Base-by-base conservation (phyloP, 2,329 filamentous ascomycete species). In the Nannizziopsis arthrosporioides region DNA sequence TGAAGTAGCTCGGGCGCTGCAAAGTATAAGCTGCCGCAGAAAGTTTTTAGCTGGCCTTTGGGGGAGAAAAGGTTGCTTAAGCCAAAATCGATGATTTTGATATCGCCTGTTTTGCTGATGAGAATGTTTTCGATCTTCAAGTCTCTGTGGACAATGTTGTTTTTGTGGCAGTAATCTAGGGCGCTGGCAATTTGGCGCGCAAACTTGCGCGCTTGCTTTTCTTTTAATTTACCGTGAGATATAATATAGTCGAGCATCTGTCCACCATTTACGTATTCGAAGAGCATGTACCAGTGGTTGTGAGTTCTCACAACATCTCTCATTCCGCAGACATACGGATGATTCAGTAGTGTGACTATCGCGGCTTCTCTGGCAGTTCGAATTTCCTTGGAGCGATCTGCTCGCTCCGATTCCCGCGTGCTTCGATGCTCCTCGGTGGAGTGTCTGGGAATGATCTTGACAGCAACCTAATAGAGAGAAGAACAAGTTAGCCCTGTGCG, bases 191-290 rank as follows among this genome's bases (percentile, higher is more conserved):
- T 96, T 69, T 98, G 92, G 36, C 92, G 84, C 55, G 87, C 93
- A 65, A 98, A 98, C 65, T 96, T 96, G 60, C 92, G 82, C 7
- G 92, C 92, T 68, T 94, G 90, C 68, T 96, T 96, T 71, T 98
- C 92, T 73, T 96, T 96, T 54, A 98, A 73, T 61, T 93, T 85
- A 50, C 90, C 92, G 61, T 98, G 92, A 2, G 89, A 95, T 63
- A 98, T 98, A 65, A 98, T 98, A 68, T 96, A 98, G 71, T 98
- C 92, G 53, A 98, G 80, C 92, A 98, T 96, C 69, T 98, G 92
- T 14, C 92, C 92, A 42, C 92, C 92, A 62, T 98, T 95, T 67
- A 98, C 92, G 65, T 92, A 95, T 70, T 98, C 92, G 62, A 94
- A 98, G 44, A 98, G 80, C 92, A 98, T 98, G 68, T 98, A 98